These are phyloP conservation scores for Bothriochloa decipiens DNA, from an alignment of 176 grass and related monocot genomes.

Conservation along the genomic window DNA sequence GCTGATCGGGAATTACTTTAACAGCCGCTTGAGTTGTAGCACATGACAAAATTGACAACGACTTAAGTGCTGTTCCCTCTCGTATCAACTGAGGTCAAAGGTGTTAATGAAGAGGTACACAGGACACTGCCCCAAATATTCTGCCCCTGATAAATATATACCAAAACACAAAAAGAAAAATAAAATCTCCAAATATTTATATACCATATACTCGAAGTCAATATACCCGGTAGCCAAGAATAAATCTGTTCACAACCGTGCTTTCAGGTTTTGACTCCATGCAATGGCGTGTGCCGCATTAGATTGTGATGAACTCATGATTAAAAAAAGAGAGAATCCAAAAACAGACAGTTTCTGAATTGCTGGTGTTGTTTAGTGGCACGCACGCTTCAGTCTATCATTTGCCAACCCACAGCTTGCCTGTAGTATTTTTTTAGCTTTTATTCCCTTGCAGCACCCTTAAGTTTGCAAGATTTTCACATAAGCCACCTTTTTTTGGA, in stretches of 20 bases:
- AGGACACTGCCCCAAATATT: conserved; percentile 43
- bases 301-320: neutral
- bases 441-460: neutral
- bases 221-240: too few relatives aligned
- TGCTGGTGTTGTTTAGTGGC: conserved; percentile 34
- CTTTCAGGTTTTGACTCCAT: neutral
- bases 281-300: neutral
- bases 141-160: neutral
- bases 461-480: neutral
- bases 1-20: neutral
- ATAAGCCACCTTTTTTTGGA: neutral
- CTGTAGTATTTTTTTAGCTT: conserved; percentile 21
- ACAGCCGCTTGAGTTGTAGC: neutral
- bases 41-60: conserved; percentile 22
- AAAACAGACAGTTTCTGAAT: neutral
- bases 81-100: conserved; percentile 16
- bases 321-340: neutral
- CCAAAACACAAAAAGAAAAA: neutral
- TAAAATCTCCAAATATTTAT: neutral
- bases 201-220: neutral
- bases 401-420: conserved; percentile 42
- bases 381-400: conserved; percentile 48
- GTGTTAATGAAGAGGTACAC: conserved; percentile 35
- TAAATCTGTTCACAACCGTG: too few relatives aligned
- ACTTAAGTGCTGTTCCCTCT: neutral